phyloP scores from a whole-genome alignment of 2,329 filamentous ascomycete species.

The Diaporthe citrichinensis region DNA sequence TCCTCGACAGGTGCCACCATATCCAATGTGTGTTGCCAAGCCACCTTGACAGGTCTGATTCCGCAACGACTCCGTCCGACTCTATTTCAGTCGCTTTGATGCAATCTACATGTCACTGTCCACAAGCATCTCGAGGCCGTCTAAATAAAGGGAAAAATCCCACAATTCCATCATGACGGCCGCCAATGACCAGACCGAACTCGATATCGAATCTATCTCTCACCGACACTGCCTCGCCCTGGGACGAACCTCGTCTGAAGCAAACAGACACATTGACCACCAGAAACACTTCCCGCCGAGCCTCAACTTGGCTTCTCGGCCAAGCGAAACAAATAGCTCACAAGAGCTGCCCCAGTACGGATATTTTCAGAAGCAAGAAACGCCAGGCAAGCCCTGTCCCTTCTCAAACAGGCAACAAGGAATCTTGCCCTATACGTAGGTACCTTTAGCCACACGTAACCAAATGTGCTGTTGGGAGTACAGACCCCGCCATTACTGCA shows the following conservation, averaged over 20 bases:
- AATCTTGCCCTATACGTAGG: neutral
- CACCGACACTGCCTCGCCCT: slow-evolving; percentile 13
- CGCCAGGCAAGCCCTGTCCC: neutral
- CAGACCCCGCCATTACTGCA: slow-evolving; percentile 19
- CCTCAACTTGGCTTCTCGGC: neutral
- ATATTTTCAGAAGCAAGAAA: slow-evolving; percentile 9
- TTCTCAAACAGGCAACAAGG: slow-evolving; percentile 1
- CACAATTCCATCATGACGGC: neutral
- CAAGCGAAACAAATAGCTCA: slow-evolving; percentile 18
- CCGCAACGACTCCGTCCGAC: slow-evolving; percentile 25
- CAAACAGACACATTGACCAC: slow-evolving; percentile 22
- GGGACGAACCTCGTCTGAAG: slow-evolving; percentile 34
- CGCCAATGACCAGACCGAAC: neutral
- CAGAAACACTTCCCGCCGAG: slow-evolving; percentile 7
- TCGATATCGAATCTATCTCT: slow-evolving; percentile 18
- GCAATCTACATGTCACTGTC: neutral
- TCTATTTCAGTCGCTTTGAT: slow-evolving; percentile 16
- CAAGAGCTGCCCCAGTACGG: neutral
- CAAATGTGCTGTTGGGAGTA: slow-evolving; percentile 29
- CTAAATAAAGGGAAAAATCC: slow-evolving; percentile 1
- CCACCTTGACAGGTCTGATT: slow-evolving; percentile 32
- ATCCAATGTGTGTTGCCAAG: slow-evolving; percentile 26
- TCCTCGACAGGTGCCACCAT: slow-evolving; percentile 16
- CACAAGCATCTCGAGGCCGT: slow-evolving; percentile 1
- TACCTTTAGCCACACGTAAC: neutral